Evolutionary conservation across 2,329 filamentous ascomycete species (phyloP).

Genomic region (Teratosphaeria epicoccoides): DNA sequence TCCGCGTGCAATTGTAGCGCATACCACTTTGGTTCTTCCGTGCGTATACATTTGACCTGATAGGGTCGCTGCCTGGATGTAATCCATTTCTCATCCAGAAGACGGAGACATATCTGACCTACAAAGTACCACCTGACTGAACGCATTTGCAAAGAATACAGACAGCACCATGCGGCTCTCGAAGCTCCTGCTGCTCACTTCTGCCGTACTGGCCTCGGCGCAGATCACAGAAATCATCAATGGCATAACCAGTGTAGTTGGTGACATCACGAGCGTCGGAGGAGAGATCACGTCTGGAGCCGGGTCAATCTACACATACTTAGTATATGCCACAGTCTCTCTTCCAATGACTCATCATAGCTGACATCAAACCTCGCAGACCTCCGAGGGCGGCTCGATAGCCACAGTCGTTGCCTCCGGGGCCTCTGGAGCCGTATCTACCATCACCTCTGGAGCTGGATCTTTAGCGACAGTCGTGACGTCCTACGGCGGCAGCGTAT

Average conservation of each 20-base stretch:
- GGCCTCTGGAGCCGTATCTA: slow-evolving; percentile 1
- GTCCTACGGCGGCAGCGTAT: slow-evolving; percentile 6
- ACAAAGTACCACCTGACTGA: too few relatives aligned
- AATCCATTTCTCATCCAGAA: too few relatives aligned
- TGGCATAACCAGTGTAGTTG: slow-evolving; percentile 2
- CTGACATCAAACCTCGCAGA: neutral
- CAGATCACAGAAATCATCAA: slow-evolving; percentile 8
- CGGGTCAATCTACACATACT: neutral
- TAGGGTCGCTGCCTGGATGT: too few relatives aligned
- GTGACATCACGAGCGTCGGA: slow-evolving; percentile 4
- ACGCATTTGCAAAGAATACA: too few relatives aligned
- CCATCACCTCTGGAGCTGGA: slow-evolving; percentile 1
- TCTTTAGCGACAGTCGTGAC: slow-evolving; percentile 8
- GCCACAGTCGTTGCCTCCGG: slow-evolving; percentile 1
- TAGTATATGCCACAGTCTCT: neutral
- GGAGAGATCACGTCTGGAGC: slow-evolving; percentile 1
- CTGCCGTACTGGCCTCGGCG: slow-evolving; percentile 10
- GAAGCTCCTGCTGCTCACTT: slow-evolving; percentile 12
- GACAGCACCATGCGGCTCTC: slow-evolving; percentile 13
- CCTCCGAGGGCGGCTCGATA: neutral
- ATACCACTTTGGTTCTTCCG: too few relatives aligned
- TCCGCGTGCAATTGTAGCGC: too few relatives aligned
- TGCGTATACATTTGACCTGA: too few relatives aligned
- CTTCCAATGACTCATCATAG: neutral
- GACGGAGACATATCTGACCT: too few relatives aligned